Evolutionary conservation across 371 early-diverging fungal species (phyloP), one percentile per base, ranked within the genome.

Genomic region (Funneliformis caledonium): DNA sequence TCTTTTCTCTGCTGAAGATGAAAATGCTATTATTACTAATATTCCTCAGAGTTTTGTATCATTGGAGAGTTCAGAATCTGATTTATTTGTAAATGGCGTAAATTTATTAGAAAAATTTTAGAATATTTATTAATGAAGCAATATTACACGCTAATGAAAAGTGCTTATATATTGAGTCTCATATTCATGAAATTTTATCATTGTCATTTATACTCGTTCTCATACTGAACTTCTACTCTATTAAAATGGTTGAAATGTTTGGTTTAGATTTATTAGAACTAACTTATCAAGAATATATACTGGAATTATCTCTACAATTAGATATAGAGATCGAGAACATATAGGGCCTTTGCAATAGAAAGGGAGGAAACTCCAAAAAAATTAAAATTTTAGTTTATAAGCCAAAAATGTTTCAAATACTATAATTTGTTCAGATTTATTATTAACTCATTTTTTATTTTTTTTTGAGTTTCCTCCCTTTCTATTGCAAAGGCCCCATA

Each of bases 181-280:
- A 76, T 43, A 42, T 42, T 6, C 76, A 76, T 4, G 64, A 76
- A 42, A 76, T 76, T 16, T 14, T 76, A 37, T 76, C 76, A 42
- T n/a, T 76, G 37, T 76, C 76, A 37, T 76, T 64, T 11, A 76
- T 48, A 60, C 60, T 76, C 62, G 19, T 61, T 43, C 14, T 76
- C 19, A 12, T 42, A 22, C 31, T 62, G 31, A 61, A 76, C 42
- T 76, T 64, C 26, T 61, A 76, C 33, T 76, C 76, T 14, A 76
- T 26, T n/a, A 76, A 59, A 76, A 76, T 76, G 47, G 42, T 76
- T 11, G 16, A 52, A 52, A 1, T 52, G 14, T 65, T 65, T 26
- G 26, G 67, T 37, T 37, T 65, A 14, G 12, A 65, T 2, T 10
- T 65, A 37, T 22, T 65, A 2, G 67, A 10, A 65, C 10, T 22